Conservation (phyloP, 2,329 filamentous ascomycete genomes). For the Colletotrichum theobromicola region DNA sequence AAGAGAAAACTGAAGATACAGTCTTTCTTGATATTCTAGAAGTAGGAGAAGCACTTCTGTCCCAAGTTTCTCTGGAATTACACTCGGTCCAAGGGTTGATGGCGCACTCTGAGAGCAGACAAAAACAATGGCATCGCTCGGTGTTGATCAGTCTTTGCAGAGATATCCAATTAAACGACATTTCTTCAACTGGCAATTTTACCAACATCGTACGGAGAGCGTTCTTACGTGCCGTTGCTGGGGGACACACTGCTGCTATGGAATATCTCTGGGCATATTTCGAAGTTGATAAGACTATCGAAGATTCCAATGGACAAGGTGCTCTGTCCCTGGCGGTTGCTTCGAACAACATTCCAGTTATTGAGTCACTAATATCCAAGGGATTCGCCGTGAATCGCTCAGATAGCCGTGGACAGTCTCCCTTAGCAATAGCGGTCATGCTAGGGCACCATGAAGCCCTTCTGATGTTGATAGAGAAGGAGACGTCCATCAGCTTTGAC, state of each 20-base stretch:
- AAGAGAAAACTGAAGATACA: neutral
- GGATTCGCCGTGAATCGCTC: neutral
- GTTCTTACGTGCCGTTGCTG: neutral
- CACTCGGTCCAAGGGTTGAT: neutral
- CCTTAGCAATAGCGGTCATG: neutral
- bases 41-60: neutral
- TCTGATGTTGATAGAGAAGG: neutral
- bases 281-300: neutral
- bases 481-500: too few relatives aligned
- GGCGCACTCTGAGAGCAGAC: neutral
- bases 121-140: neutral
- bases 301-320: neutral
- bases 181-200: neutral
- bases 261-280: neutral
- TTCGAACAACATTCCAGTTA: neutral
- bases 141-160: neutral
- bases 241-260: neutral
- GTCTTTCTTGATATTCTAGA: fast-evolving
- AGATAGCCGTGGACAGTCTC: neutral
- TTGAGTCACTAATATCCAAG: neutral
- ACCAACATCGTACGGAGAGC: neutral
- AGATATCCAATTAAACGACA: neutral
- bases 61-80: neutral
- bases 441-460: neutral
- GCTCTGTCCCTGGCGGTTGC: neutral